These are phyloP conservation scores for Alternaria dauci DNA, from an alignment of 2,329 filamentous ascomycete genomes.

Conservation along the genomic window DNA sequence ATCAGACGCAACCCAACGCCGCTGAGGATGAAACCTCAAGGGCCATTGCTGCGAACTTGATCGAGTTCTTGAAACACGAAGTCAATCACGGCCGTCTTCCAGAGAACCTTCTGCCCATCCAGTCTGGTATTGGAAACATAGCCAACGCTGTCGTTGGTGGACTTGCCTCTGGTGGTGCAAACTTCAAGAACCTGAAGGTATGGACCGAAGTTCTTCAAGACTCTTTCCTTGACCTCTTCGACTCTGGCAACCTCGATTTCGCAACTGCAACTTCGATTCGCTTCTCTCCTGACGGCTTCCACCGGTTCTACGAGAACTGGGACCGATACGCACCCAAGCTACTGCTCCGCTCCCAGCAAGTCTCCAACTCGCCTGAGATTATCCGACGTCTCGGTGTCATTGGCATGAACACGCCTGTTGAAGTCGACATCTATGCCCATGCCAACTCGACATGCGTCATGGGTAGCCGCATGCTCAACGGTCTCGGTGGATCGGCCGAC, in stretches of 20 bases:
- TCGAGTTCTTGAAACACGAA: slow-evolving; percentile 87
- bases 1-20: slow-evolving; percentile 77
- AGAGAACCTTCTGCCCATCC: slow-evolving; percentile 77
- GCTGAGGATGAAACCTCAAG: slow-evolving; percentile 76
- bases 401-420: slow-evolving; percentile 94
- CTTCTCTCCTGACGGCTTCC: slow-evolving; percentile 89
- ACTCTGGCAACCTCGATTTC: slow-evolving; percentile 86
- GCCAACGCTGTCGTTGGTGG: slow-evolving; percentile 91
- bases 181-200: slow-evolving; percentile 87
- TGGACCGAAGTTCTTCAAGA: slow-evolving; percentile 96
- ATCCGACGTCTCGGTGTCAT: slow-evolving; percentile 87
- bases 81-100: slow-evolving; percentile 80
- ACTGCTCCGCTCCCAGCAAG: slow-evolving; percentile 84
- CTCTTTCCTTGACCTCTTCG: slow-evolving; percentile 91
- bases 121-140: slow-evolving; percentile 92
- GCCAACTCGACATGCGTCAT: slow-evolving; percentile 91
- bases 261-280: slow-evolving; percentile 89
- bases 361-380: slow-evolving; percentile 90
- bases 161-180: slow-evolving; percentile 73
- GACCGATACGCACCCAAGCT: slow-evolving; percentile 81
- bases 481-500: slow-evolving; percentile 81
- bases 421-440: slow-evolving; percentile 94
- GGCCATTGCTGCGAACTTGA: slow-evolving; percentile 79
- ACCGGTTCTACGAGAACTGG: slow-evolving; percentile 89
- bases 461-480: slow-evolving; percentile 87